Evolutionary conservation across 495 filamentous ascomycete species (phyloP).

Genomic region (Penicillium nucicola): DNA sequence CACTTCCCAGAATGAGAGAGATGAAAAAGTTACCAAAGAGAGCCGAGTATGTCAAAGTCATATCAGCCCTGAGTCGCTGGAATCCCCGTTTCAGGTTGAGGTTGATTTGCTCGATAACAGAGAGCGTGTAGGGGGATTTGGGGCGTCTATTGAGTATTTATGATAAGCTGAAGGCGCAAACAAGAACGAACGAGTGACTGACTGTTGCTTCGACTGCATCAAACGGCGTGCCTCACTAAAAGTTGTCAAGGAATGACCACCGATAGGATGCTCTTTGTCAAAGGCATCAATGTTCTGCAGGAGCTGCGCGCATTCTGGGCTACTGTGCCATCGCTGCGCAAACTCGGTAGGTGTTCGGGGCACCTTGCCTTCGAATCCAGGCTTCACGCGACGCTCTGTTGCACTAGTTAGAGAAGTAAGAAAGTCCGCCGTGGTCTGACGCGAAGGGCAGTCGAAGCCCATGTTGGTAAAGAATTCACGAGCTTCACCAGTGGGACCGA

Average conservation of each 20-base stretch:
- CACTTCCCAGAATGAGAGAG: slow-evolving; percentile 79
- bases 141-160: slow-evolving; percentile 18
- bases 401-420: slow-evolving; percentile 72
- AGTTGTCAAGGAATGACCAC: slow-evolving; percentile 34
- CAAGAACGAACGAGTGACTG: no score
- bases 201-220: slow-evolving; percentile 38
- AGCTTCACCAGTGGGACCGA: slow-evolving; percentile 58
- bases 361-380: slow-evolving; percentile 62
- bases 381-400: slow-evolving; percentile 57
- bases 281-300: slow-evolving; percentile 55
- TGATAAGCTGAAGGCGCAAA: no score
- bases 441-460: slow-evolving; percentile 60
- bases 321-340: slow-evolving; percentile 68
- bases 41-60: slow-evolving; percentile 66
- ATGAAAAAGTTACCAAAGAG: slow-evolving; percentile 78
- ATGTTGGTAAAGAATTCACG: slow-evolving; percentile 62
- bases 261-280: slow-evolving; percentile 41
- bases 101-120: slow-evolving; percentile 43
- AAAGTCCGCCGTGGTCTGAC: slow-evolving; percentile 72
- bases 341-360: slow-evolving; percentile 74
- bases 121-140: slow-evolving; percentile 47
- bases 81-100: slow-evolving; percentile 53
- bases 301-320: slow-evolving; percentile 57
- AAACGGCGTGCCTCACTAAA: slow-evolving; percentile 41
- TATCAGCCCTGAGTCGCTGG: slow-evolving; percentile 66